Conservation (phyloP, 345 rosid genomes). For the Lepidium aucheri region DNA sequence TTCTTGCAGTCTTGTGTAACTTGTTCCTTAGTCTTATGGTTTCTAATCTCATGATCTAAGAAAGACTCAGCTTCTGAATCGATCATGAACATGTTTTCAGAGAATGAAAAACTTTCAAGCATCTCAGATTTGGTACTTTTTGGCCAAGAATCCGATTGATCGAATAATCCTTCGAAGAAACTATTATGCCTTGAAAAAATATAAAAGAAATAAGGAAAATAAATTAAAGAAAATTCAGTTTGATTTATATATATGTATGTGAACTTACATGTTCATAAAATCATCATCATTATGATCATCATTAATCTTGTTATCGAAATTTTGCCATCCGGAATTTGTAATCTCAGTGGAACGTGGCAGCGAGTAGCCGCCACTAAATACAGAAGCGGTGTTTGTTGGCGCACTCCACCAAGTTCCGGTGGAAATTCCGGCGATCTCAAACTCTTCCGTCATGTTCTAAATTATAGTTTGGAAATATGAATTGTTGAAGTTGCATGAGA, state of each 20-base stretch:
- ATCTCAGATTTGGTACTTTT: conserved; percentile 23
- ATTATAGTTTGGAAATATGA: background rate
- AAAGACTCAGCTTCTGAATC: conserved; percentile 26
- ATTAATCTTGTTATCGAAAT: conserved; percentile 7
- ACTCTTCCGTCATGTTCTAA: conserved; percentile 64
- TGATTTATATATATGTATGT: background rate
- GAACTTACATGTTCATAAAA: conserved; percentile 13
- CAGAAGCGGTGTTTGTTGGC: conserved; percentile 17
- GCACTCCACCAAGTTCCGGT: conserved; percentile 70
- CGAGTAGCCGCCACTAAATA: background rate
- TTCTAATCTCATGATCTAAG: conserved; percentile 13
- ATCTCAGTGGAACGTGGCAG: conserved; percentile 8
- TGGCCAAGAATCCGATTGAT: no score
- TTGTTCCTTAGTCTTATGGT: conserved; percentile 8
- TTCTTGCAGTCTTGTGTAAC: conserved; percentile 2
- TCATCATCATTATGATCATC: conserved; percentile 20
- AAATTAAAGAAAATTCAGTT: background rate
- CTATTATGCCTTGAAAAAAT: conserved; percentile 12
- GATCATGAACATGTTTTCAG: conserved; percentile 18
- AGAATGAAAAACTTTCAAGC: conserved; percentile 18
- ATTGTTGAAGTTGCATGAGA: conserved; percentile 18
- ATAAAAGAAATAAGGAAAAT: background rate
- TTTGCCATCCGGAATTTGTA: conserved; percentile 19
- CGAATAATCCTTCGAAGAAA: conserved; percentile 25
- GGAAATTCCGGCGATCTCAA: conserved; percentile 49